These are phyloP conservation scores for Streptanthus diversifolius DNA, from an alignment of 345 rosid species.

Conservation along the genomic window DNA sequence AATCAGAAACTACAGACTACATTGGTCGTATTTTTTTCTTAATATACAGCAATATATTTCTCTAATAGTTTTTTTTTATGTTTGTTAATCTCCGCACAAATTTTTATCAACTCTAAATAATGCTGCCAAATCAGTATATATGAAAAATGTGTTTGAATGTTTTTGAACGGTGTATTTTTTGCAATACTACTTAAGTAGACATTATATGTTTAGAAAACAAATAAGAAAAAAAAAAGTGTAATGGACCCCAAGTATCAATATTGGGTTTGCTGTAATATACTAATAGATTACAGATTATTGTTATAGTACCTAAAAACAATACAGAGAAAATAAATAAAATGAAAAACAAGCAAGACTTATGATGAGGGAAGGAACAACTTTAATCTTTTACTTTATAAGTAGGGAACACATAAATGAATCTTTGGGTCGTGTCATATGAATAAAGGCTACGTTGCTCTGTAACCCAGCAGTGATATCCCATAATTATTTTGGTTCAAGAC, in stretches of 20 bases:
- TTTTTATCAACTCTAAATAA: background rate
- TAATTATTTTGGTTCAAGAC: constrained; percentile 2
- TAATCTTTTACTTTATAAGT: constrained; percentile 39
- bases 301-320: background rate
- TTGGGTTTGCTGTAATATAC: constrained; percentile 31
- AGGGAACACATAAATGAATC: constrained; percentile 50
- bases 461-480: constrained; percentile 26
- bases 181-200: background rate
- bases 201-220: background rate
- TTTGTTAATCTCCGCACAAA: background rate
- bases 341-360: constrained; percentile 20
- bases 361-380: constrained; percentile 37
- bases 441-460: constrained; percentile 31
- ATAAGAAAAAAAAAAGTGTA: background rate
- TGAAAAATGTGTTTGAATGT: background rate
- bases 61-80: background rate
- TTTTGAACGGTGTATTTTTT: constrained; percentile 3
- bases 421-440: constrained; percentile 51
- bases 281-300: background rate
- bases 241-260: constrained; percentile 36
- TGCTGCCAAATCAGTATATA: background rate
- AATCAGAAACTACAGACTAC: background rate
- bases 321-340: background rate
- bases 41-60: background rate
- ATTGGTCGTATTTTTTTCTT: background rate